A percentile compares a stretch with the other conserved stretches of the same genome.
phyloP scores from a whole-genome alignment of 2,329 filamentous ascomycete species.

The Hypomyces perniciosus region DNA sequence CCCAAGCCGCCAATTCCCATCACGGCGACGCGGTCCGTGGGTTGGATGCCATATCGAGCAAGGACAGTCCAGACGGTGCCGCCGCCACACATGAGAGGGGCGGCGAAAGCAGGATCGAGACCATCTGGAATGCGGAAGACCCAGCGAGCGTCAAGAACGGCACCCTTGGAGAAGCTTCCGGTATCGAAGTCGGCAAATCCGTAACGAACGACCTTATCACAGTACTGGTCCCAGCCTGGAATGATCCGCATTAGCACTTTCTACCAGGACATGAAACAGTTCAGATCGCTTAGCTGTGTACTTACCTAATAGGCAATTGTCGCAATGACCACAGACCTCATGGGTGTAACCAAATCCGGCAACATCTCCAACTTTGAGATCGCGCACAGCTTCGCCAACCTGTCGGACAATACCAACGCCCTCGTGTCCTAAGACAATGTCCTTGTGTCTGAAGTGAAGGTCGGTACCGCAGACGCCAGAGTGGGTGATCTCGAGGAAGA shows the following conservation, averaged over 20 bases:
- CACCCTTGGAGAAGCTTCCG: conserved; percentile 37
- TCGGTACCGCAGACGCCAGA: conserved; percentile 15
- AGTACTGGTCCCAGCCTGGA: conserved; percentile 26
- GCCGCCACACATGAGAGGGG: conserved; percentile 75
- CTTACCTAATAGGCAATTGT: conserved; percentile 7
- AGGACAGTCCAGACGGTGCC: conserved; percentile 70
- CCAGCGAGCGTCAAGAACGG: conserved; percentile 30
- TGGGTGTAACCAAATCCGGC: too few relatives aligned
- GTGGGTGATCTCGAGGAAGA: conserved; percentile 1
- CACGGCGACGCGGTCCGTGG: conserved; percentile 67
- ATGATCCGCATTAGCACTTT: too few relatives aligned
- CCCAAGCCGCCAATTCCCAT: conserved; percentile 63
- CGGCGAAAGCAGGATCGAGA: conserved; percentile 53
- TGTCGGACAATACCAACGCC: too few relatives aligned
- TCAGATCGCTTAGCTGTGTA: not conserved
- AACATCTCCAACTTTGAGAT: conserved; percentile 28
- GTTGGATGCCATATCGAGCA: conserved; percentile 61
- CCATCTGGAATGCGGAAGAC: conserved; percentile 58
- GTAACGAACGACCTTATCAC: conserved; percentile 29
- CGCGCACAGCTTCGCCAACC: conserved; percentile 19
- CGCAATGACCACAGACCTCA: conserved; percentile 6
- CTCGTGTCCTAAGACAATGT: too few relatives aligned
- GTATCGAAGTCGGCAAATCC: conserved; percentile 32
- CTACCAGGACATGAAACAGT: not conserved
- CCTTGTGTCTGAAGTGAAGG: conserved; percentile 19